These are phyloP conservation scores for Limnomonas spitsbergensis DNA, from an alignment of 139 green algal species.

Conservation along the genomic window DNA sequence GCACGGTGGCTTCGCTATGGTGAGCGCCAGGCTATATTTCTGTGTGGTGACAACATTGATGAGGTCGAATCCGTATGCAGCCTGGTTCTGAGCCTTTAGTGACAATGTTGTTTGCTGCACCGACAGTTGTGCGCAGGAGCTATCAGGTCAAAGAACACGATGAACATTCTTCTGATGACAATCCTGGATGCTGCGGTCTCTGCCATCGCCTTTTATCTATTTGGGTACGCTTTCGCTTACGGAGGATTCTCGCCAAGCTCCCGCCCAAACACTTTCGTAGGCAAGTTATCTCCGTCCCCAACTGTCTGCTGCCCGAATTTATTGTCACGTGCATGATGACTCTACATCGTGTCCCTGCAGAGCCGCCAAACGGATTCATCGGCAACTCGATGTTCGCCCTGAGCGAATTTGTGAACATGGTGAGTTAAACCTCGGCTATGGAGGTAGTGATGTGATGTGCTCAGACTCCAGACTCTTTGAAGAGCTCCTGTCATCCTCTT, in stretches of 20 bases:
- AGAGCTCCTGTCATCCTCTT: neutral
- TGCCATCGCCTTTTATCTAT: slow-evolving; percentile 61
- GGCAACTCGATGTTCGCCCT: slow-evolving; percentile 47
- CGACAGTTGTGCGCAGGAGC: slow-evolving; percentile 79
- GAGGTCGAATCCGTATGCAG: neutral
- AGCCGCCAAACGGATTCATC: slow-evolving; percentile 59
- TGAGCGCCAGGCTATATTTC: slow-evolving; percentile 16
- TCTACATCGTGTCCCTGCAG: too few relatives aligned
- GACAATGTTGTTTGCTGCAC: neutral
- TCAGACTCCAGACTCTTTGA: neutral
- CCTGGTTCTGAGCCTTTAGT: neutral
- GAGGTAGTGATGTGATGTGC: neutral
- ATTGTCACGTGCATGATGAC: too few relatives aligned
- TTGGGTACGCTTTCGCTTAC: slow-evolving; percentile 70
- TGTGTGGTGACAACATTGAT: neutral
- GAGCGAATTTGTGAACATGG: slow-evolving; percentile 18
- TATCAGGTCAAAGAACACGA: slow-evolving; percentile 84
- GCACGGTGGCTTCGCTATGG: slow-evolving; percentile 84
- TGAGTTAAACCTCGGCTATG: neutral
- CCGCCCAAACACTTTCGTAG: slow-evolving; percentile 5
- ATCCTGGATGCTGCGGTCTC: slow-evolving; percentile 74
- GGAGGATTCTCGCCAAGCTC: slow-evolving; percentile 25
- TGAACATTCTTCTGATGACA: slow-evolving; percentile 90
- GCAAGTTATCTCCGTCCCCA: too few relatives aligned
- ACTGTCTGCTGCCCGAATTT: neutral